Conservation (phyloP, 2,329 filamentous ascomycete species). For the Pseudonectria buxi region DNA sequence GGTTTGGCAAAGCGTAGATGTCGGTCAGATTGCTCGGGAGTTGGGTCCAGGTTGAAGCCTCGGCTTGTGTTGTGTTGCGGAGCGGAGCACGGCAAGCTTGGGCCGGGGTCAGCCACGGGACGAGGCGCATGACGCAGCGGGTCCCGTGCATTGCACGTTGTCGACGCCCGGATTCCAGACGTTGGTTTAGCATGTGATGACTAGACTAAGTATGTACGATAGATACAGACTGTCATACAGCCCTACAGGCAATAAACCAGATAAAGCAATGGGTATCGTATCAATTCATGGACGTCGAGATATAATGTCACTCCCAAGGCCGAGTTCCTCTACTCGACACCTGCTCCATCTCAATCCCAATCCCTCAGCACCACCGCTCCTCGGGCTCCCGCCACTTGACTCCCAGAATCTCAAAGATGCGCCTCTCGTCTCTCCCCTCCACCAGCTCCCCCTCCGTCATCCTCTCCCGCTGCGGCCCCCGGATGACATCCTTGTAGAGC, state of each 20-base stretch:
- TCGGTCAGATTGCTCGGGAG: not conserved
- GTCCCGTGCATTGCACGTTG: too few relatives aligned
- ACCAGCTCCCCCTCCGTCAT: constrained; percentile 62
- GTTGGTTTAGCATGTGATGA: too few relatives aligned
- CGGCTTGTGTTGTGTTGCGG: constrained; percentile 18
- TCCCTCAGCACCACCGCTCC: constrained; percentile 66
- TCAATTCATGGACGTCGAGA: too few relatives aligned
- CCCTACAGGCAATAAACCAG: too few relatives aligned
- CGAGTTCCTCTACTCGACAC: too few relatives aligned
- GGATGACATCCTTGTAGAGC: constrained; percentile 64
- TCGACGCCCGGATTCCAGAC: too few relatives aligned
- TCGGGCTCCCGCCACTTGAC: constrained; percentile 79
- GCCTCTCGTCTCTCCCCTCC: constrained; percentile 68
- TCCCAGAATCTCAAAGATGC: constrained; percentile 73
- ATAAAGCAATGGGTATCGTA: too few relatives aligned
- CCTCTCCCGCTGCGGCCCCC: constrained; percentile 50
- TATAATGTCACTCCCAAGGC: too few relatives aligned
- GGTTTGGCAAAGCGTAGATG: too few relatives aligned
- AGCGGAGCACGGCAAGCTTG: constrained; percentile 5
- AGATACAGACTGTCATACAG: too few relatives aligned
- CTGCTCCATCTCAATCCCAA: too few relatives aligned
- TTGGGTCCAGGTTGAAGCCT: constrained; percentile 1
- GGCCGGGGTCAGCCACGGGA: not conserved
- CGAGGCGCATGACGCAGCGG: not conserved
- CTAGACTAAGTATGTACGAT: too few relatives aligned